These are phyloP conservation scores for Mercurialis annua DNA, from an alignment of 345 rosid species.

Conservation along the genomic window DNA sequence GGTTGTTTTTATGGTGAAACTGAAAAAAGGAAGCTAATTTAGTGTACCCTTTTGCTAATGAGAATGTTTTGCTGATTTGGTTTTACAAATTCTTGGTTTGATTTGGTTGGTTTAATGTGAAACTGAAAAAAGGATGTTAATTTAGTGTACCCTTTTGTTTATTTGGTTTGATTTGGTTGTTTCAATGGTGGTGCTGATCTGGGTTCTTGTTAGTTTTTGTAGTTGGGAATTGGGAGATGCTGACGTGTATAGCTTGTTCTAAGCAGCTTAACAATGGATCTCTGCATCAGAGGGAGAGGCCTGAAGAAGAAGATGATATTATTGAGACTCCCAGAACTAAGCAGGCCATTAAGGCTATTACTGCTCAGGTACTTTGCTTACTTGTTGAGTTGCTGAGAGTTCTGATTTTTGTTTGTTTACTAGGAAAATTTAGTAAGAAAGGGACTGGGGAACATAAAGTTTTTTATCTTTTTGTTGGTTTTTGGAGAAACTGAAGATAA, in stretches of 20 bases:
- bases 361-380: conserved; percentile 53
- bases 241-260: conserved; percentile 90
- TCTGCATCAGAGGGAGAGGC: conserved; percentile 35
- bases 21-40: too few species aligned
- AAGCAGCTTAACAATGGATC: conserved; percentile 71
- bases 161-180: conserved; percentile 4
- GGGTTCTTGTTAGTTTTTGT: conserved; percentile 16
- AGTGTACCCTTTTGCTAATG: background rate
- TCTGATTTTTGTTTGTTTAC: conserved; percentile 22
- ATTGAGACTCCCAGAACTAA: conserved; percentile 64
- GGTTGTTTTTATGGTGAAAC: background rate
- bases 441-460: conserved; percentile 5
- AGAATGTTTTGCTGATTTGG: conserved; percentile 6
- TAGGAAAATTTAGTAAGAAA: conserved; percentile 21
- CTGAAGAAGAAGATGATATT: conserved; percentile 52
- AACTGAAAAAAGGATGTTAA: too few species aligned
- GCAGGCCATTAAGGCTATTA: conserved; percentile 70
- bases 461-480: conserved; percentile 18
- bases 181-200: conserved; percentile 25
- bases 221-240: conserved; percentile 40
- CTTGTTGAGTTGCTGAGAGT: background rate
- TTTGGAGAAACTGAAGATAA: conserved; percentile 2
- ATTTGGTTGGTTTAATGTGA: background rate
- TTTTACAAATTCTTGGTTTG: background rate
- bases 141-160: background rate